Evolutionary conservation across 2,329 filamentous ascomycete genomes (phyloP).

Genomic region (Neodidymelliopsis sp.): DNA sequence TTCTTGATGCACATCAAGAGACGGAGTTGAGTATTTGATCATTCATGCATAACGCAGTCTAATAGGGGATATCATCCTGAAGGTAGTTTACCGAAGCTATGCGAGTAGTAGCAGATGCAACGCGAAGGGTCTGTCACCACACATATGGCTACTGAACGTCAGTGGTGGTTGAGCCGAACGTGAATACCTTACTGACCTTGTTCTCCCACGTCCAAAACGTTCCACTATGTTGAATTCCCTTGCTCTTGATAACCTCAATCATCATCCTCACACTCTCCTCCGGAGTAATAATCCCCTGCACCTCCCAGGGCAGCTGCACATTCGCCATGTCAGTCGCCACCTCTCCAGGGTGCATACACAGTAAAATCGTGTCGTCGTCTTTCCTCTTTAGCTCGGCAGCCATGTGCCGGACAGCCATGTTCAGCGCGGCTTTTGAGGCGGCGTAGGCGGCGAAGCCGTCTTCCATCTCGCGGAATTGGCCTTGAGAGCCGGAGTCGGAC

Average conservation of each 20-base stretch:
- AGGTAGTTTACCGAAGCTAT: slow-evolving; percentile 7
- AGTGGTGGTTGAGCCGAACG: slow-evolving; percentile 3
- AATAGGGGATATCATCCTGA: slow-evolving; percentile 26
- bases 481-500: slow-evolving; percentile 62
- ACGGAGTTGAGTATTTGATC: not conserved
- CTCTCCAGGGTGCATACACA: slow-evolving; percentile 66
- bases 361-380: slow-evolving; percentile 57
- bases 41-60: slow-evolving; percentile 20
- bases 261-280: slow-evolving; percentile 60
- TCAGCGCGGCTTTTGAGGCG: slow-evolving; percentile 65
- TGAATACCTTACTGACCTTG: slow-evolving; percentile 47
- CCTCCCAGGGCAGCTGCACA: slow-evolving; percentile 59
- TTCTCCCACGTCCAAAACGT: slow-evolving; percentile 66
- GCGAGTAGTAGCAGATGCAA: not conserved
- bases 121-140: slow-evolving; percentile 30
- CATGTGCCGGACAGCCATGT: slow-evolving; percentile 64
- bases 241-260: slow-evolving; percentile 60
- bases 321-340: slow-evolving; percentile 65
- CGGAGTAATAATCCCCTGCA: slow-evolving; percentile 60
- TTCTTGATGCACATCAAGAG: not conserved
- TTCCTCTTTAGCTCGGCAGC: slow-evolving; percentile 62
- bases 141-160: slow-evolving; percentile 34
- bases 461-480: slow-evolving; percentile 61
- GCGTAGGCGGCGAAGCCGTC: slow-evolving; percentile 67
- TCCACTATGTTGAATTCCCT: slow-evolving; percentile 57